These are phyloP conservation scores for Aspergillus sojae DNA, from an alignment of 2,329 filamentous ascomycete genomes.

Conservation along the genomic window DNA sequence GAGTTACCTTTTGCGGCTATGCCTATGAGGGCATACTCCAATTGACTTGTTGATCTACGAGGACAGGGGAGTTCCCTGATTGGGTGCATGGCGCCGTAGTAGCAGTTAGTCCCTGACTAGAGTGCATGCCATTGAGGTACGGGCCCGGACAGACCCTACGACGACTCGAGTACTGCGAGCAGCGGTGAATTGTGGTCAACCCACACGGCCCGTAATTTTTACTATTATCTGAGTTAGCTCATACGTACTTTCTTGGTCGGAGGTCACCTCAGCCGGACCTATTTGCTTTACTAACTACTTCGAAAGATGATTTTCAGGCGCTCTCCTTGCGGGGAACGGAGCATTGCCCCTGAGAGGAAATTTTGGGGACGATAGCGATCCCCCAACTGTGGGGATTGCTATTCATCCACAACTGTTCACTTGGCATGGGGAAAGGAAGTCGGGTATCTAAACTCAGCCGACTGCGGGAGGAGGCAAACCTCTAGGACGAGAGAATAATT, in stretches of 20 bases:
- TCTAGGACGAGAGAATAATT: background rate
- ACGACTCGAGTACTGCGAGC: background rate
- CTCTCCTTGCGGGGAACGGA: slow-evolving; percentile 1
- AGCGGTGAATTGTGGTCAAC: slow-evolving; percentile 1
- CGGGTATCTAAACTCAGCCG: background rate
- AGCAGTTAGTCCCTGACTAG: slow-evolving; percentile 13
- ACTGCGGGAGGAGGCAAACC: background rate
- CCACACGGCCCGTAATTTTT: slow-evolving; percentile 3
- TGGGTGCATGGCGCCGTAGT: slow-evolving; percentile 7
- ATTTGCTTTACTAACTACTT: background rate
- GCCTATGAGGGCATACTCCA: slow-evolving; percentile 9
- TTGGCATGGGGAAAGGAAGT: background rate
- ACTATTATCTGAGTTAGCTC: background rate
- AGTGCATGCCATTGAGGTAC: slow-evolving; percentile 7
- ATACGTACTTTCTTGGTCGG: background rate
- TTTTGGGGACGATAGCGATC: background rate
- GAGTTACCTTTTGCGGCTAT: slow-evolving; percentile 4
- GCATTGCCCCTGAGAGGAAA: slow-evolving; percentile 4
- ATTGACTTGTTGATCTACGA: slow-evolving; percentile 7
- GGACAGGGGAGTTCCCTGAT: background rate
- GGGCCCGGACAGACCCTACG: background rate
- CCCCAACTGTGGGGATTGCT: background rate
- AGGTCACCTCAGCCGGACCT: background rate
- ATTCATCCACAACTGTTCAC: background rate
- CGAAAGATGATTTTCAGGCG: background rate